A percentile compares a stretch with the other conserved stretches of the same genome.
phyloP scores from a whole-genome alignment of 441 rosid species.

The Euphorbia schlechtendalii region DNA sequence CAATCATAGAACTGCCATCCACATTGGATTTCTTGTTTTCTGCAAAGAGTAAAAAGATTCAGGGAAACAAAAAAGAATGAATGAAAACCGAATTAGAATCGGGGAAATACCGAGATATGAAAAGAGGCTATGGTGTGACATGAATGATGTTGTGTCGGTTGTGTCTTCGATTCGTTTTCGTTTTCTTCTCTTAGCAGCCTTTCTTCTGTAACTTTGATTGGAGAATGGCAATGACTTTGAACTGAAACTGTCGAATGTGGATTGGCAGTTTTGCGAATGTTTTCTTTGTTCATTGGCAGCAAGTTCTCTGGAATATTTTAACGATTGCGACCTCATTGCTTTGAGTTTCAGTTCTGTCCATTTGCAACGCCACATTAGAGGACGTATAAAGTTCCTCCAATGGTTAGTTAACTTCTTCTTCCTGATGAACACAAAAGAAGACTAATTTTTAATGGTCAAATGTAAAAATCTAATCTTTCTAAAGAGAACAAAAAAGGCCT shows the following conservation, averaged over 20 bases:
- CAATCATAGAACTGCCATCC: slow-evolving; percentile 49
- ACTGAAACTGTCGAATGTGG: slow-evolving; percentile 42
- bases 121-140: slow-evolving; percentile 59
- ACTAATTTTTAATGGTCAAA: neutral
- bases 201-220: slow-evolving; percentile 39
- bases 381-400: slow-evolving; percentile 74
- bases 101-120: slow-evolving; percentile 55
- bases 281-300: slow-evolving; percentile 43
- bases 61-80: no score
- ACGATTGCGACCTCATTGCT: slow-evolving; percentile 58
- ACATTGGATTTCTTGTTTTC: slow-evolving; percentile 55
- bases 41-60: slow-evolving; percentile 35
- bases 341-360: slow-evolving; percentile 77
- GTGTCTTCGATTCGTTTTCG: slow-evolving; percentile 65
- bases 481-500: neutral
- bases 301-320: slow-evolving; percentile 54
- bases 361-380: slow-evolving; percentile 93
- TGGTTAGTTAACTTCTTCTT: slow-evolving; percentile 86
- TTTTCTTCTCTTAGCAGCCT: slow-evolving; percentile 63
- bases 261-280: slow-evolving; percentile 35
- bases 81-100: slow-evolving; percentile 13
- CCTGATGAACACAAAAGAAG: slow-evolving; percentile 29
- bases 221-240: slow-evolving; percentile 66
- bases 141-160: slow-evolving; percentile 44
- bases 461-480: neutral